A percentile compares a stretch with the other conserved stretches of the same genome.
Conservation (phyloP, 495 filamentous ascomycete genomes). For the Lasiosphaeria miniovina region DNA sequence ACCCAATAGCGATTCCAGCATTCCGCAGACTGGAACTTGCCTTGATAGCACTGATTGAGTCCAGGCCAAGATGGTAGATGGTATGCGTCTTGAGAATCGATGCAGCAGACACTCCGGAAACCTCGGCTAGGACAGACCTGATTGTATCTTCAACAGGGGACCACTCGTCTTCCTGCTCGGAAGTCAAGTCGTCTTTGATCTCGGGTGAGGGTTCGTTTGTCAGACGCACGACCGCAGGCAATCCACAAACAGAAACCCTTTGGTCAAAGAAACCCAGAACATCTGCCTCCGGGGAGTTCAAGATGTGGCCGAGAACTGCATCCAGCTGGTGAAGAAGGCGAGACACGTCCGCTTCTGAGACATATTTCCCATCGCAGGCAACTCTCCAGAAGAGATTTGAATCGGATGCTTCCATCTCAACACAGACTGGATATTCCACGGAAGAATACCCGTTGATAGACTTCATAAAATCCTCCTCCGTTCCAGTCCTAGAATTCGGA, state of each 20-base stretch:
- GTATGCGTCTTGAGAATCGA: constrained; percentile 61
- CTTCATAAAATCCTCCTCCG: constrained; percentile 32
- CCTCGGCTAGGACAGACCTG: constrained; percentile 57
- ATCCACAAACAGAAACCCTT: constrained; percentile 53
- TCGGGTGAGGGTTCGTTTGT: too few species aligned
- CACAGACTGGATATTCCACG: constrained; percentile 75
- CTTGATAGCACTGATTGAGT: constrained; percentile 86
- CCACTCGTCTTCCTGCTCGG: constrained; percentile 20
- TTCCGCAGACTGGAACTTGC: constrained; percentile 62
- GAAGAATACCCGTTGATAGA: constrained; percentile 58
- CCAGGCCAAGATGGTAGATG: constrained; percentile 82
- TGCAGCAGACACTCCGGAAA: constrained; percentile 58
- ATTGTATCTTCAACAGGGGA: constrained; percentile 50
- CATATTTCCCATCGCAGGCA: constrained; percentile 59
- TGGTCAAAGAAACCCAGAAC: constrained; percentile 49
- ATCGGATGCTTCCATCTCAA: constrained; percentile 66
- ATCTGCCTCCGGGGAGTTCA: constrained; percentile 42
- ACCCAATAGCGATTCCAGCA: constrained; percentile 53
- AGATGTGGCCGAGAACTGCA: constrained; percentile 49
- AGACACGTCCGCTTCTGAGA: constrained; percentile 38
- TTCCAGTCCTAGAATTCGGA: background rate
- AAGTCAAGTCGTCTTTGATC: too few species aligned
- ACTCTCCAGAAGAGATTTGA: constrained; percentile 59
- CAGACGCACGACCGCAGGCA: constrained; percentile 23
- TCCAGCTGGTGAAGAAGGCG: constrained; percentile 55